Percentiles rank a stretch among this genome's conserved stretches.
phyloP scores from a whole-genome alignment of 441 rosid species.

The Gossypium trilobum region DNA sequence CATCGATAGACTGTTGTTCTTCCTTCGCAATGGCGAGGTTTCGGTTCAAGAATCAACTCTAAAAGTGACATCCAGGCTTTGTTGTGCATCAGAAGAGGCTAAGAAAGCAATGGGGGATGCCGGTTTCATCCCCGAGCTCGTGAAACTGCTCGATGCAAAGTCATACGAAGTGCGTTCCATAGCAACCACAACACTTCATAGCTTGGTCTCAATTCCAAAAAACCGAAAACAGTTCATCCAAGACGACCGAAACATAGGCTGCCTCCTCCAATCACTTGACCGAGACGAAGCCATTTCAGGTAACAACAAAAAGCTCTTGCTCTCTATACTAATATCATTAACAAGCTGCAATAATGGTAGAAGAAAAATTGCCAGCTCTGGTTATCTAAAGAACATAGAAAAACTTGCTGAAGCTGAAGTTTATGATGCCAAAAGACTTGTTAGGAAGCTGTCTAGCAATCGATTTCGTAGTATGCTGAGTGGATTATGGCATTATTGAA shows the following conservation, averaged over 20 bases:
- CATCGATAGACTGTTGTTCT: conserved; percentile 43
- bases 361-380: conserved; percentile 67
- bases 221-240: conserved; percentile 62
- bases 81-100: conserved; percentile 53
- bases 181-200: conserved; percentile 59
- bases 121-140: conserved; percentile 72
- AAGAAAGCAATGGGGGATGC: conserved; percentile 64
- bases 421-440: conserved; percentile 71
- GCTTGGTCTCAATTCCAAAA: conserved; percentile 47
- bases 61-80: conserved; percentile 55
- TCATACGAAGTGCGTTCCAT: conserved; percentile 61
- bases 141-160: conserved; percentile 71
- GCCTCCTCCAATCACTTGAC: conserved; percentile 56
- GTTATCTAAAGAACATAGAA: conserved; percentile 69
- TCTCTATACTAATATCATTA: conserved; percentile 63
- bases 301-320: conserved; percentile 49
- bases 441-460: conserved; percentile 63
- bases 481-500: conserved; percentile 70
- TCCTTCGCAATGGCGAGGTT: conserved; percentile 54
- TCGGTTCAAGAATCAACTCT: conserved; percentile 67
- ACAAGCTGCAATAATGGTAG: conserved; percentile 64
- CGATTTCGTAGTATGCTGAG: conserved; percentile 57
- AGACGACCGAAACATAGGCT: conserved; percentile 52
- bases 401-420: conserved; percentile 82
- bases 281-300: conserved; percentile 51